A percentile compares a stretch with the other conserved stretches of the same genome.
phyloP scores from a whole-genome alignment of 1,139 yeast species.

The Blastobotrys niveus region DNA sequence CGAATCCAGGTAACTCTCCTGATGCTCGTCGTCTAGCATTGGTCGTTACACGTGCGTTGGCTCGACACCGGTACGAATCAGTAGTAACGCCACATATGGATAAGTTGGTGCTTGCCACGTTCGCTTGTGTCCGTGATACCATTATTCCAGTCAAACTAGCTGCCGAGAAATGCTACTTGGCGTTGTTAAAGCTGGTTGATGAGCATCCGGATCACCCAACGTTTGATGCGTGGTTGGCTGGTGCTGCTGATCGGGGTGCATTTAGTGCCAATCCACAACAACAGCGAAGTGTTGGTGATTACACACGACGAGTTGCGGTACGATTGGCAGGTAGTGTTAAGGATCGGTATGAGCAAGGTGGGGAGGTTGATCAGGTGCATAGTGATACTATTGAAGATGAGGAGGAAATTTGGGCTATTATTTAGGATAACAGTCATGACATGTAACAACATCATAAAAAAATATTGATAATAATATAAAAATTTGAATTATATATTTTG shows the following conservation, averaged over 20 bases:
- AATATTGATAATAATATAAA: not conserved
- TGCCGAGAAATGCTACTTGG: slow-evolving; percentile 84
- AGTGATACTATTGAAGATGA: slow-evolving; percentile 86
- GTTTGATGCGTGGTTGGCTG: slow-evolving; percentile 57
- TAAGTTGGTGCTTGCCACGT: slow-evolving; percentile 63
- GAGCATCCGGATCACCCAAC: slow-evolving; percentile 43
- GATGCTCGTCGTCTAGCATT: slow-evolving; percentile 78
- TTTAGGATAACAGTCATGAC: slow-evolving; percentile 43
- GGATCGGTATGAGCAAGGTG: slow-evolving; percentile 84
- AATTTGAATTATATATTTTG: not conserved
- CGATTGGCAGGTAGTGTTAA: slow-evolving; percentile 81
- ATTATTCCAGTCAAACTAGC: slow-evolving; percentile 89
- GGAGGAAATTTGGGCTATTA: slow-evolving; percentile 81
- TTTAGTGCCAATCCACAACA: slow-evolving; percentile 12
- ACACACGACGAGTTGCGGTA: slow-evolving; percentile 78
- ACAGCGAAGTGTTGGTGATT: slow-evolving; percentile 75
- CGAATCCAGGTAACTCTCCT: slow-evolving; percentile 45
- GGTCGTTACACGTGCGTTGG: slow-evolving; percentile 69
- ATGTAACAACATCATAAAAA: not conserved
- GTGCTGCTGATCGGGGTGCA: slow-evolving; percentile 18
- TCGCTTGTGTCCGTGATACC: slow-evolving; percentile 76
- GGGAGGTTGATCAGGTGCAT: slow-evolving; percentile 79
- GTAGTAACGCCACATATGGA: slow-evolving; percentile 50
- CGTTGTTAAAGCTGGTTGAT: slow-evolving; percentile 65
- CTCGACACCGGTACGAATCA: slow-evolving; percentile 51